Conservation (phyloP, 1,139 yeast genomes). For the Kluyveromyces sp. region DNA sequence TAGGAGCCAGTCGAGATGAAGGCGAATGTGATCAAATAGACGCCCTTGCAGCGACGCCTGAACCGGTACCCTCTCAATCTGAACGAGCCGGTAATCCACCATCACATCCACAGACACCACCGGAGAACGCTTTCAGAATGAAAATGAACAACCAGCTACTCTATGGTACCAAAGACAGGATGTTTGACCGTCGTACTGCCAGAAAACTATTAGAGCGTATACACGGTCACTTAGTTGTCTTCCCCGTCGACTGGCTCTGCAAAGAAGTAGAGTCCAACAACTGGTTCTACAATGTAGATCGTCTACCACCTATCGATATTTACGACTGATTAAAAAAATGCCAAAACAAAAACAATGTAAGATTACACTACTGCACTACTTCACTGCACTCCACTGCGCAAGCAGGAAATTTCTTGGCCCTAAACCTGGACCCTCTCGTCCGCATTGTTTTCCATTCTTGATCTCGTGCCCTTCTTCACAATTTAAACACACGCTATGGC, state of each 20-base stretch:
- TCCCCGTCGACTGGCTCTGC: constrained; percentile 87
- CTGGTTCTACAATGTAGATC: constrained; percentile 92
- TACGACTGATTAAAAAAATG: constrained; percentile 46
- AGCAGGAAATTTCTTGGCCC: too few species aligned
- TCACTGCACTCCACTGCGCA: too few species aligned
- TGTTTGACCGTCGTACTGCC: constrained; percentile 71
- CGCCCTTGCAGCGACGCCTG: too few species aligned
- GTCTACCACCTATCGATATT: constrained; percentile 91
- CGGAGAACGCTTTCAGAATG: constrained; percentile 19
- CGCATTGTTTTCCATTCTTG: too few species aligned
- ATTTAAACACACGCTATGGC: too few species aligned
- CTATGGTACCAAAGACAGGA: constrained; percentile 35
- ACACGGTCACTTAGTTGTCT: constrained; percentile 83
- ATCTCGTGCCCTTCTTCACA: too few species aligned
- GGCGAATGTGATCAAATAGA: too few species aligned
- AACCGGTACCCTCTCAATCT: not conserved
- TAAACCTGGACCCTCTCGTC: too few species aligned
- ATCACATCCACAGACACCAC: constrained; percentile 2
- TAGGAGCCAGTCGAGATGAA: not conserved
- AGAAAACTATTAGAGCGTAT: constrained; percentile 63
- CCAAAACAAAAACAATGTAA: too few species aligned
- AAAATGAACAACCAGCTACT: constrained; percentile 24
- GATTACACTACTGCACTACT: too few species aligned
- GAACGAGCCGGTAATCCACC: not conserved
- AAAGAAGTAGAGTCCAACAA: constrained; percentile 83